Conservation (phyloP, 1,284 basidiomycete species). For the Trametes hirsuta region DNA sequence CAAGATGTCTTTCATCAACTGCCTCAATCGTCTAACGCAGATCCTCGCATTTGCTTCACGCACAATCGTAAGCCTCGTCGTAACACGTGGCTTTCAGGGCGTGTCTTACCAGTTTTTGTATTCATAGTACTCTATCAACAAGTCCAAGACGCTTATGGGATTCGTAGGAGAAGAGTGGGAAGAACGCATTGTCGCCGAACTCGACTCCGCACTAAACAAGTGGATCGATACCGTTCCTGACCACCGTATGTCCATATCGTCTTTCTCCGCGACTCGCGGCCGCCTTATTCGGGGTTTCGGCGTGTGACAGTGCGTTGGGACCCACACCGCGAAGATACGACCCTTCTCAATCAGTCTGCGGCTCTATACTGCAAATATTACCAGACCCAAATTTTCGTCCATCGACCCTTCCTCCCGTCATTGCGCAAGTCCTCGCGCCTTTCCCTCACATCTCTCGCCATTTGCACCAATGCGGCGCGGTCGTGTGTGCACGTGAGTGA, state of each 20-base stretch:
- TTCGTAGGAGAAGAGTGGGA: constrained; percentile 54
- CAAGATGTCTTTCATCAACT: constrained; percentile 49
- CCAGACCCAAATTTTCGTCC: too few species aligned
- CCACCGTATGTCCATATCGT: not conserved
- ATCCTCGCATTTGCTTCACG: constrained; percentile 56
- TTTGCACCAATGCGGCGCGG: too few species aligned
- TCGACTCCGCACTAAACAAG: constrained; percentile 62
- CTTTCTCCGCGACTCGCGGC: not conserved
- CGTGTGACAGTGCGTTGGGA: not conserved
- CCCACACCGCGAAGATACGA: too few species aligned
- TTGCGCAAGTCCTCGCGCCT: too few species aligned
- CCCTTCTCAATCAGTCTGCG: too few species aligned
- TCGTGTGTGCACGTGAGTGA: too few species aligned
- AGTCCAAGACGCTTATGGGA: constrained; percentile 47
- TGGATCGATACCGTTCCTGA: constrained; percentile 65
- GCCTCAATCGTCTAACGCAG: constrained; percentile 54
- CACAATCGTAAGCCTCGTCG: constrained; percentile 46
- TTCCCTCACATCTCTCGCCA: too few species aligned
- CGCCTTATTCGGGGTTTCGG: not conserved
- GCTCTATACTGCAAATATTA: too few species aligned
- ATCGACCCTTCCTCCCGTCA: too few species aligned
- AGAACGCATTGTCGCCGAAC: constrained; percentile 56
- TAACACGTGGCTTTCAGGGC: not conserved
- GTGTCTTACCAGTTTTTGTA: not conserved
- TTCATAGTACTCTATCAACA: constrained; percentile 61